phyloP scores from a whole-genome alignment of 208 protist species.

The Trypanosoma cruzi region DNA sequence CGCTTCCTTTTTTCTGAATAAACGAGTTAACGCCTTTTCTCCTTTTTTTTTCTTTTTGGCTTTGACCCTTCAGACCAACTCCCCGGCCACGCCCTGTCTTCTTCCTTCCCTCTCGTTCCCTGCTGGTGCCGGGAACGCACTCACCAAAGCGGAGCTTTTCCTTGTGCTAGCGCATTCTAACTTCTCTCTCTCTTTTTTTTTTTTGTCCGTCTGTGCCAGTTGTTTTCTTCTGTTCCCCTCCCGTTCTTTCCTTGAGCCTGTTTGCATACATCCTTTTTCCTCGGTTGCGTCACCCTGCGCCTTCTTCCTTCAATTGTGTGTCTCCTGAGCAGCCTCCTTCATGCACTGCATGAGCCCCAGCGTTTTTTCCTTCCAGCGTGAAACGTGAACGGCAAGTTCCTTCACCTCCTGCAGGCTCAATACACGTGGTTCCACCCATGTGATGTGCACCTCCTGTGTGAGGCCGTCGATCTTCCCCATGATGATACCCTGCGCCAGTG shows the following conservation, averaged over 20 bases:
- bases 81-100: background rate
- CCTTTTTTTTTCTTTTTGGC: background rate
- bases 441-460: slow-evolving; percentile 73
- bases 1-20: background rate
- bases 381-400: slow-evolving; percentile 67
- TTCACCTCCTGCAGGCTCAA: slow-evolving; percentile 79
- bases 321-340: slow-evolving; percentile 34
- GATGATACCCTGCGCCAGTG: slow-evolving; percentile 93
- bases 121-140: background rate
- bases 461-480: slow-evolving; percentile 94
- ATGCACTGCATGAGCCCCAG: slow-evolving; percentile 49
- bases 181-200: background rate
- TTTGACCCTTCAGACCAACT: background rate
- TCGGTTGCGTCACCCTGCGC: no score
- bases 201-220: background rate
- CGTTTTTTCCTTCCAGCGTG: slow-evolving; percentile 72
- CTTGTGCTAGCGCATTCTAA: background rate
- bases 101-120: background rate
- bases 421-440: slow-evolving; percentile 91
- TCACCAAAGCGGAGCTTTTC: background rate
- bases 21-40: background rate
- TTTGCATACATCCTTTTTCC: background rate
- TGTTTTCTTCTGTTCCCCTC: background rate
- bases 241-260: background rate
- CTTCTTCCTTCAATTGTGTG: slow-evolving; percentile 16